Percentiles rank a stretch among this genome's conserved stretches.
Conservation (phyloP, 176 grass and related monocot species). For the Carex cristatella region DNA sequence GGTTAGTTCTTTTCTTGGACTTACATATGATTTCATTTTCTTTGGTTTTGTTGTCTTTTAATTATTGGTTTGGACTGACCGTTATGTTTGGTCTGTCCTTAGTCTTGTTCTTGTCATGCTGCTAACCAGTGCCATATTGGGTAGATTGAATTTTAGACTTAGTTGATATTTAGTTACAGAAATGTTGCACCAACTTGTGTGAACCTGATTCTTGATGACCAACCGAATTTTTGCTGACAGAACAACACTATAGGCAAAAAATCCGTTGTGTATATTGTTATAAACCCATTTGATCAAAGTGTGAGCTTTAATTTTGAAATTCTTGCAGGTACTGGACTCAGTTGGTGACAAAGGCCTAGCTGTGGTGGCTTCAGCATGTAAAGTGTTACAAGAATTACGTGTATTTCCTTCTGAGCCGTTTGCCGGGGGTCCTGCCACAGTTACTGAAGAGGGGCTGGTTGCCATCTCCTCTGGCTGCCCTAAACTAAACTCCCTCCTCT, state of each 20-base stretch:
- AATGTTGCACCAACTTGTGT: neutral
- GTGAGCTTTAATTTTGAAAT: neutral
- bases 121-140: neutral
- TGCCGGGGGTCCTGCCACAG: constrained; percentile 1
- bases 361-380: constrained; percentile 43
- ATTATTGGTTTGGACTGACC: neutral
- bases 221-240: neutral
- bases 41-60: neutral
- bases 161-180: neutral
- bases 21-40: neutral
- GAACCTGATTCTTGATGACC: neutral
- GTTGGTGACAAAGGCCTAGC: constrained; percentile 62
- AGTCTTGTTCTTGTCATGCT: neutral
- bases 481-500: constrained; percentile 51
- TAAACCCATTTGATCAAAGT: neutral
- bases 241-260: neutral
- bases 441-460: constrained; percentile 68
- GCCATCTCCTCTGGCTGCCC: constrained; percentile 49
- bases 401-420: constrained; percentile 31
- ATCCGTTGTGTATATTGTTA: neutral
- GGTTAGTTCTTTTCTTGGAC: constrained; percentile 34
- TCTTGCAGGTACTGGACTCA: constrained; percentile 46
- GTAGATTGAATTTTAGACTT: neutral
- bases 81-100: neutral
- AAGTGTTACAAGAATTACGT: constrained; percentile 54